These are phyloP conservation scores for Xylaria sp. DNA, from an alignment of 2,329 filamentous ascomycete species.

Conservation along the genomic window DNA sequence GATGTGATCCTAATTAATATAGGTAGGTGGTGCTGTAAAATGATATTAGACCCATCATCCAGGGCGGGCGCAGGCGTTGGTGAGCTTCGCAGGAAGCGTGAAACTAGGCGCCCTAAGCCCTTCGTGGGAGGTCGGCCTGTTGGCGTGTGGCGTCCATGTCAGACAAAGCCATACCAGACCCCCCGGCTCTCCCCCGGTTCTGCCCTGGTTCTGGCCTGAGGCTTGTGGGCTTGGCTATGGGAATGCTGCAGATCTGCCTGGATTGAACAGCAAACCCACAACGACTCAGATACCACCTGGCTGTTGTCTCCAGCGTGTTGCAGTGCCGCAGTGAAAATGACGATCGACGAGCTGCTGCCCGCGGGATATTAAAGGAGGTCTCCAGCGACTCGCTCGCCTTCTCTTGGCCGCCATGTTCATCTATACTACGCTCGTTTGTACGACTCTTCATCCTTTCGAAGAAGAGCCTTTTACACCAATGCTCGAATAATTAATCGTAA, in stretches of 20 bases:
- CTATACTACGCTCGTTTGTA: slow-evolving; percentile 30
- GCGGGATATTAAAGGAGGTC: slow-evolving; percentile 36
- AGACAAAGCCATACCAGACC: slow-evolving; percentile 30
- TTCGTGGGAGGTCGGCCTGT: slow-evolving; percentile 23
- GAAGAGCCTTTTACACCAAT: slow-evolving; percentile 25
- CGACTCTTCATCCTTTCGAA: slow-evolving; percentile 30
- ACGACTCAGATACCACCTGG: slow-evolving; percentile 30
- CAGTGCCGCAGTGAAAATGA: slow-evolving; percentile 40
- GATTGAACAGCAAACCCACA: slow-evolving; percentile 28
- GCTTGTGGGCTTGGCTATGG: slow-evolving; percentile 21
- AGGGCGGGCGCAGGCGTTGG: background rate
- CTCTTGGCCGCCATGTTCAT: slow-evolving; percentile 31
- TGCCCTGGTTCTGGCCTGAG: slow-evolving; percentile 1
- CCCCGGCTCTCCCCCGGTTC: slow-evolving; percentile 16
- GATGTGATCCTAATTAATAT: slow-evolving; percentile 3
- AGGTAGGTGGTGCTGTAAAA: background rate
- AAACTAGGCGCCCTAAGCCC: slow-evolving; percentile 26
- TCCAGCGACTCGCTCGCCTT: slow-evolving; percentile 25
- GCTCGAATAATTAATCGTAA: slow-evolving; percentile 38
- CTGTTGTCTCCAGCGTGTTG: slow-evolving; percentile 23
- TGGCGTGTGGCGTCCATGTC: slow-evolving; percentile 19
- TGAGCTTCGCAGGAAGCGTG: slow-evolving; percentile 24
- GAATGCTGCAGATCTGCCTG: slow-evolving; percentile 35
- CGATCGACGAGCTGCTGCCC: slow-evolving; percentile 42
- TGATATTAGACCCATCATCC: slow-evolving; percentile 12